A percentile compares a stretch with the other conserved stretches of the same genome.
Evolutionary conservation across 768 basidiomycete genomes (phyloP).

Genomic region (Amanita molliuscula): DNA sequence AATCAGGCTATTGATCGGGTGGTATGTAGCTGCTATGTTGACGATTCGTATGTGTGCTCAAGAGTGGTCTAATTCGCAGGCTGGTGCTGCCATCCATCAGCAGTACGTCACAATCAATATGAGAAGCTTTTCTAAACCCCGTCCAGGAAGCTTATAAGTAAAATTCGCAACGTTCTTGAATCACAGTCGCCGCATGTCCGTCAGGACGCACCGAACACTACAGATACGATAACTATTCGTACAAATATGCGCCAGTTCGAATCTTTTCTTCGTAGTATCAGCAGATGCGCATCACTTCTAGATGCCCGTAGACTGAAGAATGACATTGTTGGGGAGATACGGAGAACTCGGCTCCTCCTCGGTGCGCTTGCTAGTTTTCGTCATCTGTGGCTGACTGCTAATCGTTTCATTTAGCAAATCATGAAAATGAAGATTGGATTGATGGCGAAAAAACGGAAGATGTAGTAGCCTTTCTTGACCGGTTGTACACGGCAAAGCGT

Average conservation of each 20-base stretch:
- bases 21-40: slow-evolving; percentile 35
- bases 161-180: slow-evolving; percentile 78
- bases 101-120: slow-evolving; percentile 21
- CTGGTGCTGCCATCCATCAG: slow-evolving; percentile 42
- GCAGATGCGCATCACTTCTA: slow-evolving; percentile 66
- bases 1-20: slow-evolving; percentile 87
- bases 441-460: slow-evolving; percentile 79
- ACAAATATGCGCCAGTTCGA: slow-evolving; percentile 84
- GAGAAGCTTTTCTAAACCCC: neutral
- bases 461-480: slow-evolving; percentile 77
- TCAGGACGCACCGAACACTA: slow-evolving; percentile 31
- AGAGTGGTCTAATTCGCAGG: slow-evolving; percentile 17
- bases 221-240: slow-evolving; percentile 71
- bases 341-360: slow-evolving; percentile 64
- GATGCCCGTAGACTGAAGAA: slow-evolving; percentile 89
- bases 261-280: slow-evolving; percentile 81
- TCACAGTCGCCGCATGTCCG: slow-evolving; percentile 58
- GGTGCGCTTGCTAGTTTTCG: slow-evolving; percentile 31
- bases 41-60: neutral
- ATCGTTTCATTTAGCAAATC: slow-evolving; percentile 42
- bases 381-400: neutral
- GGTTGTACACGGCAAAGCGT: slow-evolving; percentile 82
- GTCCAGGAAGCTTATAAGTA: slow-evolving; percentile 70
- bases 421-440: slow-evolving; percentile 85
- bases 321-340: slow-evolving; percentile 86